Evolutionary conservation across 176 grass and related monocot species (phyloP), one percentile per base, ranked within the genome.

Genomic region (Rhipidocladum racemiflorum): DNA sequence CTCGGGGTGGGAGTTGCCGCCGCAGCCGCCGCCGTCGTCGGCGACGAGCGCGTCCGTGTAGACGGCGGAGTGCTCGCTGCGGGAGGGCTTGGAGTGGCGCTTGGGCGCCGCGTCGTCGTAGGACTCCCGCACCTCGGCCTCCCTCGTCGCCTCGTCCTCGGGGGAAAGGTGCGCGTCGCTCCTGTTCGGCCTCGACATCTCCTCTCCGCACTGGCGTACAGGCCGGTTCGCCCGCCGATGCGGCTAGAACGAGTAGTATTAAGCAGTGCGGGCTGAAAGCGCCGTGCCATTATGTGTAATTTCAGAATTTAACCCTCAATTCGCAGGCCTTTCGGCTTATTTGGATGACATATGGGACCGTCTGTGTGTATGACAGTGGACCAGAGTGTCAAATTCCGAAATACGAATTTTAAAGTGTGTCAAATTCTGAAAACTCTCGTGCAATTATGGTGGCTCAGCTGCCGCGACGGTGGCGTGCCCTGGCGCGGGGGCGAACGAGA

Each of bases 21-120:
- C 30, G 61, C 30, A 7, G 30, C 67, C 64, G 16, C 6, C 30
- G 61, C 30, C 68, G 68, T 56, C 74, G 48, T 81, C 63, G 20
- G 75, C 65, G 74, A 65, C 53, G 54, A 88, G 54, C 80, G 89
- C 75, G 61, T 88, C 87, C 66, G 87, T 63, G 76, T 94, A 93
- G 32, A 90, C 67, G 3, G 75, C 39, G 21, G 94, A 91, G 68
- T 77, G 82, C 17, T 97, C 89, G 80, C 91, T 94, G 72, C 91
- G 89, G 45, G 85, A 94, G 10, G 91, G 91, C 91, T 97, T 94
- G 89, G 94, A 38, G 87, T 97, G 91, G 85, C 87, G 91, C 82
- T 89, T 94, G 75, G 94, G 89, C 23, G 79, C 88, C 20, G 85
- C 77, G 17, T 82, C 83, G 48, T 94, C 87, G 79, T 83, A 94